Conservation (phyloP, 2,329 filamentous ascomycete species). For the Emydomyces testavorans region DNA sequence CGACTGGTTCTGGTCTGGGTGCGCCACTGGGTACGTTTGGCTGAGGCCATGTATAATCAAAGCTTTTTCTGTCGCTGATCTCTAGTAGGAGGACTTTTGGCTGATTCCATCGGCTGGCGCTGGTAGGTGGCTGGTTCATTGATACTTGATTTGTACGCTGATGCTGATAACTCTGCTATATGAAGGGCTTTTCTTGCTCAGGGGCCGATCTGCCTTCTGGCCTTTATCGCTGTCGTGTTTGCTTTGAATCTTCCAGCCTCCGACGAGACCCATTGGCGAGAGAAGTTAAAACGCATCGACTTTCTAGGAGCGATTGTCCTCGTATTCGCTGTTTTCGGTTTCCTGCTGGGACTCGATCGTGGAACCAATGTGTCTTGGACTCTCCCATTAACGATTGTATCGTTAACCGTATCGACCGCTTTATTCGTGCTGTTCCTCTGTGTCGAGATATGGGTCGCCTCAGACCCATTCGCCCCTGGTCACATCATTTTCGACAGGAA, state of each 20-base stretch:
- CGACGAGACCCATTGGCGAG: slow-evolving; percentile 50
- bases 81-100: slow-evolving; percentile 47
- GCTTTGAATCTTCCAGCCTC: slow-evolving; percentile 50
- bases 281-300: slow-evolving; percentile 58
- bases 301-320: slow-evolving; percentile 60
- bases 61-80: slow-evolving; percentile 13
- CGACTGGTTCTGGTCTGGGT: slow-evolving; percentile 55
- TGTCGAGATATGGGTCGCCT: slow-evolving; percentile 56
- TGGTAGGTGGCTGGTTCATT: slow-evolving; percentile 41
- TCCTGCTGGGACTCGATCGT: slow-evolving; percentile 59
- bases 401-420: slow-evolving; percentile 44
- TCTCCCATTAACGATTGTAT: slow-evolving; percentile 45
- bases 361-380: slow-evolving; percentile 63
- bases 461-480: slow-evolving; percentile 62
- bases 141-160: neutral
- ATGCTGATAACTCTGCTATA: slow-evolving; percentile 16
- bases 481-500: slow-evolving; percentile 58
- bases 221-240: slow-evolving; percentile 52
- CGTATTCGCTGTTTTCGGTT: slow-evolving; percentile 51
- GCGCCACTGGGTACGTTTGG: slow-evolving; percentile 48
- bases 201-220: slow-evolving; percentile 54
- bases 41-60: neutral
- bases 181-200: slow-evolving; percentile 59
- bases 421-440: slow-evolving; percentile 57
- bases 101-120: slow-evolving; percentile 63